Conservation (phyloP, 257 asterid genomes). For the Solanum pennellii region DNA sequence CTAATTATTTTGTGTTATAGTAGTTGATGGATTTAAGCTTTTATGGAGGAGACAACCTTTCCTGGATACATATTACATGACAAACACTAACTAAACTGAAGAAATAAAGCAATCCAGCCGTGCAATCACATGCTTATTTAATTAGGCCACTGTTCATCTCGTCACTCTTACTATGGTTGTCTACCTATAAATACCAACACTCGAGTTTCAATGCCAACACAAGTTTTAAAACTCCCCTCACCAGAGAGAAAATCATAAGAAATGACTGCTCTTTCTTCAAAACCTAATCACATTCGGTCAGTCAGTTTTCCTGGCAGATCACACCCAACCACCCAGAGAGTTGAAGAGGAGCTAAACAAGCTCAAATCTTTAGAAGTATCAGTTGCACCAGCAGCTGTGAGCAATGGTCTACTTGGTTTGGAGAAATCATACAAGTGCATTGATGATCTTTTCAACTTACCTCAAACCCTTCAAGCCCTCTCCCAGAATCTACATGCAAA, state of each 20-base stretch:
- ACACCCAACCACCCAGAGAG: neutral
- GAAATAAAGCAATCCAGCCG: neutral
- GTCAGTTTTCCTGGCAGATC: conserved; percentile 1
- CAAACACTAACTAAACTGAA: neutral
- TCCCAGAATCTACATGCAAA: neutral
- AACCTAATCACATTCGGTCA: neutral
- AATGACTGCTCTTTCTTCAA: neutral
- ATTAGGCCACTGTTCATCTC: neutral
- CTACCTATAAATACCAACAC: neutral
- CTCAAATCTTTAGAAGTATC: neutral
- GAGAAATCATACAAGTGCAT: conserved; percentile 5
- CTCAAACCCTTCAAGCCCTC: neutral
- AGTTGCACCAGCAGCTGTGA: neutral
- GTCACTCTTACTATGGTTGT: neutral
- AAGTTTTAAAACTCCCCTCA: neutral
- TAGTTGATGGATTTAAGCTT: neutral
- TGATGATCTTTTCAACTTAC: conserved; percentile 20
- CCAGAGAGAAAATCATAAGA: neutral
- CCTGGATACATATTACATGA: neutral
- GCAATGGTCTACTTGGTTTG: conserved; percentile 3
- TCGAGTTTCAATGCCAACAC: neutral
- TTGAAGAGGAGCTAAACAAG: conserved; percentile 3
- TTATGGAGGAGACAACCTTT: neutral
- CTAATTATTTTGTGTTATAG: neutral
- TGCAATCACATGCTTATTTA: neutral